phyloP scores from a whole-genome alignment of 225 moss, liverwort and hornwort species.

The Pseudisothecium myosuroides region DNA sequence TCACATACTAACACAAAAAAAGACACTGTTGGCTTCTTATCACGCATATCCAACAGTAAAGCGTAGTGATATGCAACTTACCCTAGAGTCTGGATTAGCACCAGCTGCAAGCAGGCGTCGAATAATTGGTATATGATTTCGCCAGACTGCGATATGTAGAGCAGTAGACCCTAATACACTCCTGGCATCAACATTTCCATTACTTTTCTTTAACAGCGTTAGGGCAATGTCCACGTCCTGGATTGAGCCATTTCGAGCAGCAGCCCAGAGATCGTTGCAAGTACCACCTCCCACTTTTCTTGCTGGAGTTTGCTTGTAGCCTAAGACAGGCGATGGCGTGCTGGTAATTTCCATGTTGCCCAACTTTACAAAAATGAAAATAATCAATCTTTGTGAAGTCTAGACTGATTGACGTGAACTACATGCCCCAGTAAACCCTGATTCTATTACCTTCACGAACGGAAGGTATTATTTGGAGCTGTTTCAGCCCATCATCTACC shows the following conservation, averaged over 20 bases:
- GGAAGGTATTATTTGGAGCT: not conserved
- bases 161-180: constrained; percentile 74
- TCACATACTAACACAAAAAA: not conserved
- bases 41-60: not conserved
- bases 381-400: not conserved
- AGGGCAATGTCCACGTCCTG: constrained; percentile 71
- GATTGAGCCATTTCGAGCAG: constrained; percentile 64
- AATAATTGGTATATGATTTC: constrained; percentile 87
- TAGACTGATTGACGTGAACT: not conserved
- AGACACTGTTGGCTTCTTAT: not conserved
- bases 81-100: constrained; percentile 85
- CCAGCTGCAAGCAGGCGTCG: constrained; percentile 78
- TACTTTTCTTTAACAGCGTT: constrained; percentile 45
- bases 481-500: not conserved
- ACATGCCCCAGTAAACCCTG: not conserved
- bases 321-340: not conserved
- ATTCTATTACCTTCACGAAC: constrained; percentile 1
- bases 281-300: constrained; percentile 22
- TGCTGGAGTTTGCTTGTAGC: constrained; percentile 14
- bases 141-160: constrained; percentile 87
- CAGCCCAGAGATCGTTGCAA: constrained; percentile 58
- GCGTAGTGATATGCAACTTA: constrained; percentile 1
- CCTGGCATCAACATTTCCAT: constrained; percentile 66
- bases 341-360: constrained; percentile 20
- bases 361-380: not conserved